A percentile compares a stretch with the other conserved stretches of the same genome.
phyloP scores from a whole-genome alignment of 257 asterid species.

The Fraxinus cuspidata region DNA sequence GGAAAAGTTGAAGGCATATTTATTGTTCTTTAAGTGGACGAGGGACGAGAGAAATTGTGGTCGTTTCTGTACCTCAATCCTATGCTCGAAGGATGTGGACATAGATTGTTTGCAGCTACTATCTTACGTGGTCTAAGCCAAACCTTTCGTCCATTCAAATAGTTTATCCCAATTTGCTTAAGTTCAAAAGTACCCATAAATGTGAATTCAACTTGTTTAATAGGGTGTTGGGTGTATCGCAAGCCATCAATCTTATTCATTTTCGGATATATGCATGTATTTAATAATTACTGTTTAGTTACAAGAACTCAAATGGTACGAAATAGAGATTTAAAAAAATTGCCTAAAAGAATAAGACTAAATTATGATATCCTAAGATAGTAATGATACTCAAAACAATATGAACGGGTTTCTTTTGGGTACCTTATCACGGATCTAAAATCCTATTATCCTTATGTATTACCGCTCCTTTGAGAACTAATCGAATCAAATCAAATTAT shows the following conservation, averaged over 20 bases:
- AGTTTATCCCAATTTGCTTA: background rate
- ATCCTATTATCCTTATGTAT: no score
- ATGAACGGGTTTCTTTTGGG: no score
- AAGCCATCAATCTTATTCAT: background rate
- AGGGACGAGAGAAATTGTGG: constrained; percentile 40
- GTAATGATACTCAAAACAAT: no score
- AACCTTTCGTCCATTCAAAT: constrained; percentile 35
- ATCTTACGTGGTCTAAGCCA: constrained; percentile 46
- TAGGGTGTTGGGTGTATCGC: background rate
- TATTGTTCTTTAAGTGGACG: constrained; percentile 35
- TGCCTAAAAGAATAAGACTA: no score
- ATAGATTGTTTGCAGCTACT: constrained; percentile 18
- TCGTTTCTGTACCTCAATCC: constrained; percentile 49
- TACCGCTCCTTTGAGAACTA: no score
- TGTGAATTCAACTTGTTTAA: background rate
- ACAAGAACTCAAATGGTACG: no score
- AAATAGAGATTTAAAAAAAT: no score
- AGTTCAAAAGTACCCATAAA: background rate
- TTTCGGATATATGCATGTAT: no score
- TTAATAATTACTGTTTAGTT: no score
- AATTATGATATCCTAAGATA: no score
- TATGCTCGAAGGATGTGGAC: constrained; percentile 37
- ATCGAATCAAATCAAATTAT: no score
- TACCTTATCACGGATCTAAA: no score
- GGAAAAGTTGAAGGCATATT: background rate